Conservation (phyloP, 495 filamentous ascomycete genomes). For the Corynascus novoguineensis region DNA sequence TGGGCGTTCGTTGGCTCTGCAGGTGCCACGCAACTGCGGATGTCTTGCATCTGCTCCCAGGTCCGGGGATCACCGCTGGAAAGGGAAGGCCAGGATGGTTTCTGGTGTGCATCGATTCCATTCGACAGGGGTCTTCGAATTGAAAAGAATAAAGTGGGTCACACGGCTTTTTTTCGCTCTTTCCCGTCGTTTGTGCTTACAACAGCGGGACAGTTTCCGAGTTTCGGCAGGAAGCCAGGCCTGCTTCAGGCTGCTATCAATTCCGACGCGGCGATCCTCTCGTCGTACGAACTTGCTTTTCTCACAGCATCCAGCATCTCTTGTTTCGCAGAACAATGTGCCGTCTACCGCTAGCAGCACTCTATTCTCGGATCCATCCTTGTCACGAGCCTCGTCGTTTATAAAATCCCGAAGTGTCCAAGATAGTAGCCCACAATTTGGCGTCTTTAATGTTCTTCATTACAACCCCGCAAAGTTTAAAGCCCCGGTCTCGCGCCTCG, state of each 20-base stretch:
- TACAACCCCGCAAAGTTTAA: no score
- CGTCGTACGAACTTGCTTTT: not conserved
- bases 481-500: no score
- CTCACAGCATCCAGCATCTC: not conserved
- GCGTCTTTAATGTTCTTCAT: no score
- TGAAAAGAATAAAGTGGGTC: constrained; percentile 11
- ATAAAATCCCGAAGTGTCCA: constrained; percentile 11
- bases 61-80: constrained; percentile 7
- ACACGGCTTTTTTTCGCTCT: not conserved
- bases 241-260: no score
- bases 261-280: not conserved
- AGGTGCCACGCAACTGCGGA: constrained; percentile 18
- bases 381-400: no score
- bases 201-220: constrained; percentile 9
- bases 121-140: constrained; percentile 6
- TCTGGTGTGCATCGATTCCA: no score
- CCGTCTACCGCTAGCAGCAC: constrained; percentile 10
- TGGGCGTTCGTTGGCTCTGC: constrained; percentile 17
- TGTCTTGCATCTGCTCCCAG: constrained; percentile 15
- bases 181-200: constrained; percentile 7
- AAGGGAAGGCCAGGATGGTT: no score
- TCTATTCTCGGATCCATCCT: not conserved
- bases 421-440: no score
- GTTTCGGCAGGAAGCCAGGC: no score
- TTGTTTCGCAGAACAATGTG: constrained; percentile 7